Conservation (phyloP, 495 filamentous ascomycete species). For the Talaromyces trachyspermus region DNA sequence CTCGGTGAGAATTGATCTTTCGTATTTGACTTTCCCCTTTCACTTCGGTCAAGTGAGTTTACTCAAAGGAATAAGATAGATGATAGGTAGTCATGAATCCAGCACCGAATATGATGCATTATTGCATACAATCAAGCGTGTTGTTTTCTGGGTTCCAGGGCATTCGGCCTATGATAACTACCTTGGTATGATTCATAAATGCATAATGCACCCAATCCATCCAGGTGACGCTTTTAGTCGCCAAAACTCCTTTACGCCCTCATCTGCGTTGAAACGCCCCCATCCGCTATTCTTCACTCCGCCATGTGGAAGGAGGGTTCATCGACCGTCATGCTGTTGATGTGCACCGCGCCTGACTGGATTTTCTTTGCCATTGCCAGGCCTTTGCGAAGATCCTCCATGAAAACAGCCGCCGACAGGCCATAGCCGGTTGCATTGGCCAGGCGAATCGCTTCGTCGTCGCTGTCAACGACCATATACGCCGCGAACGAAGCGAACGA, state of each 20-base stretch:
- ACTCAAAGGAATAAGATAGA: too few species aligned
- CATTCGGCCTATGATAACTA: too few species aligned
- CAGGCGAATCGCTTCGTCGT: slow-evolving; percentile 39
- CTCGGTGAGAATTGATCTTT: too few species aligned
- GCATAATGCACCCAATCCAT: too few species aligned
- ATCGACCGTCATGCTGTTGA: slow-evolving; percentile 83
- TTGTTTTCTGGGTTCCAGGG: too few species aligned
- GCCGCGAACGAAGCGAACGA: slow-evolving; percentile 68
- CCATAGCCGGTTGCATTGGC: slow-evolving; percentile 44
- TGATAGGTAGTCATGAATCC: too few species aligned
- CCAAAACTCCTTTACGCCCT: slow-evolving; percentile 67
- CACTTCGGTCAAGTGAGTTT: too few species aligned
- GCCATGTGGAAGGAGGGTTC: slow-evolving; percentile 74
- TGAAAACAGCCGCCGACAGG: slow-evolving; percentile 41
- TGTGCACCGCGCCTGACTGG: slow-evolving; percentile 65
- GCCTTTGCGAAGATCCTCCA: slow-evolving; percentile 38
- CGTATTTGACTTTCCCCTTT: too few species aligned
- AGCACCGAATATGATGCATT: too few species aligned
- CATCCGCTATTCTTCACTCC: slow-evolving; percentile 80
- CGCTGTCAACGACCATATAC: slow-evolving; percentile 33
- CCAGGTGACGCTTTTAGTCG: slow-evolving; percentile 78
- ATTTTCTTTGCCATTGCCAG: slow-evolving; percentile 43
- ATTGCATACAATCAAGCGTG: too few species aligned
- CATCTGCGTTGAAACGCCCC: slow-evolving; percentile 53
- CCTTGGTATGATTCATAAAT: too few species aligned